Base-by-base conservation (phyloP, 2,329 filamentous ascomycete species). In the Emydomyces testavorans region DNA sequence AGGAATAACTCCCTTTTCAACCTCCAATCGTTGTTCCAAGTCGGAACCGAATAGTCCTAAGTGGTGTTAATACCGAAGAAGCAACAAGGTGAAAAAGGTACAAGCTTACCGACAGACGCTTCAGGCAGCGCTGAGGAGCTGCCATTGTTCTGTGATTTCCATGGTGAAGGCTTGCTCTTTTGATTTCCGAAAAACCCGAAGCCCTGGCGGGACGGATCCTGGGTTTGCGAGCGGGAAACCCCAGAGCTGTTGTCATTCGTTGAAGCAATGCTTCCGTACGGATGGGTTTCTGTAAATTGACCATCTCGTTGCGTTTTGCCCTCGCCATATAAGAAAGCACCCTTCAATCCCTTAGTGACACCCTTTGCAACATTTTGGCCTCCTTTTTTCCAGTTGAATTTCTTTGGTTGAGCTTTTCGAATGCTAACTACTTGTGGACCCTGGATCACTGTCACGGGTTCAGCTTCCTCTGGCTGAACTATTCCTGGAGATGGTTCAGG, bases 371-470 rank as follows among this genome's bases (percentile, higher is more conserved):
- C 82, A 48, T 85, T 89, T 67, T 94, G 90, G 32, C 86, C 86
- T 32, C 88, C 88, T 72, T 93, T 94, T 75, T 95, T 94, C 89
- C 92, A 96, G 69, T 94, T 94, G 69, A 95, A 95, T 65, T 95
- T 96, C 71, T 88, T 94, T 46, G 83, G 80, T 62, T 94, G 88
- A 24, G 85, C 88, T 69, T 95, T 96, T 58, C 88, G 81, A 53
- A 96, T 93, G 58, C 92, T 93, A 52, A 96, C 85, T 28, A 96
- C 85, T 52, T 94, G 92, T n/a, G 92, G 89, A 1, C 86, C 84
- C 23, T 80, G 74, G 53, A 79, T 64, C 41, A 82, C 67, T 0
- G 76, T 75, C 5, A 71, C 70, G 11, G 74, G 69, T 54, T 82
- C 79, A 6, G 68, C 74, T 34, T 92, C 87, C 38, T 85, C 83